These are phyloP conservation scores for Adansonia gregorii DNA, from an alignment of 441 rosid species.

Conservation along the genomic window DNA sequence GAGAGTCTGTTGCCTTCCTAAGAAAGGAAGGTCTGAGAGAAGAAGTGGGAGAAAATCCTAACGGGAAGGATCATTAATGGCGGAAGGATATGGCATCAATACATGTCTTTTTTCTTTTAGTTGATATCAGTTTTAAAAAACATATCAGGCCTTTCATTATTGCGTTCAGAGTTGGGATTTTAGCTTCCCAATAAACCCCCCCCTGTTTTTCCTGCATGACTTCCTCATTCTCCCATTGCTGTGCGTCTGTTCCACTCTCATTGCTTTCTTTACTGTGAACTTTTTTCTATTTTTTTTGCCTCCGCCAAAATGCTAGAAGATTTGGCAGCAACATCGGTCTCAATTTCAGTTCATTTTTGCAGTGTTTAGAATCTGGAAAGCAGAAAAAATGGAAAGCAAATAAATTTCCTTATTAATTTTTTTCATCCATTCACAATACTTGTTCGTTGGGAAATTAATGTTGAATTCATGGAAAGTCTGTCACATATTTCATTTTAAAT, in stretches of 20 bases:
- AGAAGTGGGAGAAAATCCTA: slow-evolving; percentile 31
- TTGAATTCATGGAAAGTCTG: too few relatives aligned
- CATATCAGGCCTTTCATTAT: slow-evolving; percentile 38
- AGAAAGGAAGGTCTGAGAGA: background rate
- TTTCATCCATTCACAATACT: background rate
- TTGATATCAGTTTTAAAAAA: slow-evolving; percentile 12
- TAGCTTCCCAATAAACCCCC: slow-evolving; percentile 68
- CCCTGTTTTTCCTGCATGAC: slow-evolving; percentile 26
- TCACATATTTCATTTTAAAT: too few relatives aligned
- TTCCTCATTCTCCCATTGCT: background rate
- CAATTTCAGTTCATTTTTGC: background rate
- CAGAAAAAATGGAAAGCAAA: too few relatives aligned
- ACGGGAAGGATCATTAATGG: slow-evolving; percentile 38
- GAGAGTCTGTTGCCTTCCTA: slow-evolving; percentile 1
- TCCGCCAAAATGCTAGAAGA: background rate
- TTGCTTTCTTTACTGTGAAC: slow-evolving; percentile 24
- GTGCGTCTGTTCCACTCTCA: slow-evolving; percentile 44
- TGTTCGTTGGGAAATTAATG: background rate
- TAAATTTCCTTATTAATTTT: background rate
- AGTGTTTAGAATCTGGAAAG: too few relatives aligned
- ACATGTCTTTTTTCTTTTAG: slow-evolving; percentile 29
- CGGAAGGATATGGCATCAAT: slow-evolving; percentile 53
- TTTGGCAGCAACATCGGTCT: slow-evolving; percentile 21
- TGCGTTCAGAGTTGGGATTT: slow-evolving; percentile 68
- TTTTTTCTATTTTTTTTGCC: background rate